Base-by-base conservation (phyloP, 345 rosid genomes). In the Sonneratia caseolaris region DNA sequence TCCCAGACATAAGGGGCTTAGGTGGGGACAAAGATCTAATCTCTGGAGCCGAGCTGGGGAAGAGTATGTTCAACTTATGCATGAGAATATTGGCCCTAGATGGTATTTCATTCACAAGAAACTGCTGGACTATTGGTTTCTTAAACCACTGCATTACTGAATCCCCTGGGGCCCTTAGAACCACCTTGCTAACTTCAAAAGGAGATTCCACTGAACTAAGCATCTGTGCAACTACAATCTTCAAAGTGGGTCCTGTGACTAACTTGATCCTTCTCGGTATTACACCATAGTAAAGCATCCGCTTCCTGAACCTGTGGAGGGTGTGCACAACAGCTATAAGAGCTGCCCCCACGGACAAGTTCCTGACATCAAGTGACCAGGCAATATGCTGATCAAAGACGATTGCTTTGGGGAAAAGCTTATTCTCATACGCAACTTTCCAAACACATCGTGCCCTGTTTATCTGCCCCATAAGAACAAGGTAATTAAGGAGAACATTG, bases 361-460 rank as follows among this genome's bases (percentile, higher is more conserved):
- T 92, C 76, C 99, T 86, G 47, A 92, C 97, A 68, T 95, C 99
- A 16, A 95, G 94, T 12, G 98, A 92, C 98, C 98, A 95, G 67
- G 99, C 99, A 32, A 95, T 89, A 73, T 89, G 98, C 79, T 95
- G 98, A 79, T 95, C 96, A 47, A 91, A 95, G 69, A 95, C 98
- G 22, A 95, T 92, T 67, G 99, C 98, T 79, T 95, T 95, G 0
- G 97, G 98, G 76, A 91, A 95, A 76, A 95, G 97, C 84, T 95
- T 95, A 74, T 91, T 95, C 82, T 95, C 98, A 22, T 92, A 92
- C 0, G 98, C 94, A 37, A 95, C 99, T 87, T 95, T 92, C 98
- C 98, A 95, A 71, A 92, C 86, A 77, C 99, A 95, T 19, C 98
- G 84, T 45, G 96, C 99, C 69, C 97, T 84, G 80, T 95, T 95